Evolutionary conservation across 75 land plant species (phyloP).

Genomic region (Cunninghamia lanceolata): DNA sequence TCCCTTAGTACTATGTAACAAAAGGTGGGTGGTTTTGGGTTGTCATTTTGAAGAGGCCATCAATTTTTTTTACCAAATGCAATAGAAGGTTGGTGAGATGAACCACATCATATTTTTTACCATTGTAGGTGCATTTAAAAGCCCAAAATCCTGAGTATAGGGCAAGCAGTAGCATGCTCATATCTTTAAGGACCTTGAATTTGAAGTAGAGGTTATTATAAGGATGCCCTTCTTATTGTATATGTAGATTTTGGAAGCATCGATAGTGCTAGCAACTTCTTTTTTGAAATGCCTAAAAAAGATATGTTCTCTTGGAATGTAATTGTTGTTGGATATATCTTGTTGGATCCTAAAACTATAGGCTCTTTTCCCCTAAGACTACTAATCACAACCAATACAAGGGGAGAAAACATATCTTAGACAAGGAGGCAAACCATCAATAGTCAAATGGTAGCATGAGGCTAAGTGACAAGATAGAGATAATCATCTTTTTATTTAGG

Average conservation of each 20-base stretch:
- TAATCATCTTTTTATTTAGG: too few relatives aligned
- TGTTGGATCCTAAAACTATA: too few relatives aligned
- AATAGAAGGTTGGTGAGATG: slow-evolving; percentile 21
- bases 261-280: too few relatives aligned
- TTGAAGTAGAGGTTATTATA: slow-evolving; percentile 20
- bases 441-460: too few relatives aligned
- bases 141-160: slow-evolving; percentile 10
- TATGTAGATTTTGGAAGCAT: slow-evolving; percentile 50
- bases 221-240: slow-evolving; percentile 53
- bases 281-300: too few relatives aligned
- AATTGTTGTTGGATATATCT: slow-evolving; percentile 41
- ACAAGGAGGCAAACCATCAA: too few relatives aligned
- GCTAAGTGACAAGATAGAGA: too few relatives aligned
- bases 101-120: slow-evolving; percentile 38
- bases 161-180: slow-evolving; percentile 52
- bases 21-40: slow-evolving; percentile 41
- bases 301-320: slow-evolving; percentile 67
- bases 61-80: slow-evolving; percentile 33
- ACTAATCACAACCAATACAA: too few relatives aligned
- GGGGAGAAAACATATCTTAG: too few relatives aligned
- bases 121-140: slow-evolving; percentile 49
- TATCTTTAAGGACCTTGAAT: slow-evolving; percentile 22
- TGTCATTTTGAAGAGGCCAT: slow-evolving; percentile 36
- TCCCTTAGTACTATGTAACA: slow-evolving; percentile 24
- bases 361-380: too few relatives aligned